phyloP scores from a whole-genome alignment of 768 basidiomycete species.

The Chlorophyllum brunneum region DNA sequence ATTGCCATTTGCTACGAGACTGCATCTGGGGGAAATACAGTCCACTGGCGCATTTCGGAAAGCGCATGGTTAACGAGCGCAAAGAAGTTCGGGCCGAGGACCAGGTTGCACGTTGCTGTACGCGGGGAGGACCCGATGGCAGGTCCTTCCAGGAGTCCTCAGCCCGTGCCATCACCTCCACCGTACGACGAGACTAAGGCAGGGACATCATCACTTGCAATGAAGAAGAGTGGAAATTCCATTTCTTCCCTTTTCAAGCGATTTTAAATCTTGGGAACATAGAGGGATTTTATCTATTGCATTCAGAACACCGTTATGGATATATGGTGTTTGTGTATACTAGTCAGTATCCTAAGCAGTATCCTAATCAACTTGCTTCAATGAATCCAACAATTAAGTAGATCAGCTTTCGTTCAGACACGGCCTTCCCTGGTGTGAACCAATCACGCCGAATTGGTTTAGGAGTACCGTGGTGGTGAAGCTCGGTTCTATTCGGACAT shows the following conservation, averaged over 20 bases:
- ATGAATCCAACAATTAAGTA: too few relatives aligned
- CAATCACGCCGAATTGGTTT: too few relatives aligned
- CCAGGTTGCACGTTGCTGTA: constrained; percentile 10
- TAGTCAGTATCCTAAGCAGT: too few relatives aligned
- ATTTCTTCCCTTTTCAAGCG: not conserved
- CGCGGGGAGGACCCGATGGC: constrained; percentile 5
- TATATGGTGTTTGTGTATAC: too few relatives aligned
- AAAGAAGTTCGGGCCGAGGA: not conserved
- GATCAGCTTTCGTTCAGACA: not conserved
- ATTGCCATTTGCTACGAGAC: constrained; percentile 42
- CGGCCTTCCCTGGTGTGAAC: not conserved
- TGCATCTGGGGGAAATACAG: constrained; percentile 25
- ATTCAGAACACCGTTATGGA: too few relatives aligned
- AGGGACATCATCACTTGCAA: not conserved
- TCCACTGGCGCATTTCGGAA: constrained; percentile 46
- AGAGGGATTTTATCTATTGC: too few relatives aligned
- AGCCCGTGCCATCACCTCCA: not conserved
- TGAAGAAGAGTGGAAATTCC: not conserved
- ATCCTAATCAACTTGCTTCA: too few relatives aligned
- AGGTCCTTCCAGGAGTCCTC: not conserved
- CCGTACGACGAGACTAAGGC: not conserved
- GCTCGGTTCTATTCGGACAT: not conserved
- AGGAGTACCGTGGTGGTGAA: not conserved
- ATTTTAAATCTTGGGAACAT: not conserved
- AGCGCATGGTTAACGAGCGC: constrained; percentile 39